Evolutionary conservation across 1,284 basidiomycete species (phyloP), one percentile per base, ranked within the genome.

Genomic region (Chalciporus sp.): DNA sequence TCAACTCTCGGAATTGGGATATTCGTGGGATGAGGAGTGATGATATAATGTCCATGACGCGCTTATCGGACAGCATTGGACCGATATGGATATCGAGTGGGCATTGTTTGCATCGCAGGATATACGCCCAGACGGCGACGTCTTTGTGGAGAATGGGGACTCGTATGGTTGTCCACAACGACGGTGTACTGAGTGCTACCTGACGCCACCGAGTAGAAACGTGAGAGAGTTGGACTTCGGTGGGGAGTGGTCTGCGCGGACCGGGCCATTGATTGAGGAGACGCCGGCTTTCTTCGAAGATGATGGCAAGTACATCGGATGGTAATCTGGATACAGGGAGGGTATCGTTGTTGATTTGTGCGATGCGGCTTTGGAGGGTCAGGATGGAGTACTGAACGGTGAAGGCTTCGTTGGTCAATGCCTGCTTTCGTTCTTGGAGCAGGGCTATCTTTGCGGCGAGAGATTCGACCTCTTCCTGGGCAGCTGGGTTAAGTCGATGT

Each of bases 81-180:
- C 67, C 67, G 33, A 68, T 61, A 17, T 68, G 67, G 29, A 68
- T 55, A 48, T 61, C 57, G 26, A 68, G 68, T 40, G 60, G 69
- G 35, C 65, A 70, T 35, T 70, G 68, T 40, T 64, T 61, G 64
- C 69, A 71, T 42, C 67, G 58, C 17, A 70, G 52, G 12, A 69
- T 47, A 50, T 69, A 69, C 1, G 56, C 43, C 51, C 45, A 59
- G 43, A 72, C 50, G 26, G 67, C 61, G 27, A 40, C 46, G 12
- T 71, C 70, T n/a, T 56, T 63, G 58, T 69, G 67, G 47, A 72
- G 64, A 19, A 69, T 69, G 11, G 67, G 67, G n/a, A 69, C 58
- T 26, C 69, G 65, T 48, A 69, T 69, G 27, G 69, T 54, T 7
- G 70, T 67, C 67, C 67, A 69, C 5, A 69, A 53, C 35, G 67